Conservation (phyloP, 2,329 filamentous ascomycete genomes). For the Saccharata proteae region DNA sequence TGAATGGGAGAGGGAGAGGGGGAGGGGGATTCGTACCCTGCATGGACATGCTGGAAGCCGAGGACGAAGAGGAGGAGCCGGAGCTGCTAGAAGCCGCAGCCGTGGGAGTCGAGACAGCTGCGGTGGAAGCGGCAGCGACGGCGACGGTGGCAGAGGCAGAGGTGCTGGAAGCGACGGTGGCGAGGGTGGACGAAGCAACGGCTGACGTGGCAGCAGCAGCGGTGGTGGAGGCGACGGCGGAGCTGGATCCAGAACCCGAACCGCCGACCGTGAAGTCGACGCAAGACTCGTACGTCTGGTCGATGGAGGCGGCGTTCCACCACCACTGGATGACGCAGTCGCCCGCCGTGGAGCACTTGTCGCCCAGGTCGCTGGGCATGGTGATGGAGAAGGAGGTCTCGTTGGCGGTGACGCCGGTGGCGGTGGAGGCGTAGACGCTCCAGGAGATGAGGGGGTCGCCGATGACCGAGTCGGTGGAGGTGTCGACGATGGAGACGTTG, state of each 20-base stretch:
- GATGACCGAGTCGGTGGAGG: constrained; percentile 39
- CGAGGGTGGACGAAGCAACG: constrained; percentile 2
- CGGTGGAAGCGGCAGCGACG: constrained; percentile 1
- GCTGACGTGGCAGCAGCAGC: constrained; percentile 3
- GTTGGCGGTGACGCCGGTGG: constrained; percentile 28
- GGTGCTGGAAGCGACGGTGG: constrained; percentile 4
- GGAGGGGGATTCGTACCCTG: not conserved
- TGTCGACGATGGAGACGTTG: constrained; percentile 49
- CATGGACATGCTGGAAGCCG: not conserved
- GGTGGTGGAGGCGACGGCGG: constrained; percentile 2
- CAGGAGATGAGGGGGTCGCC: constrained; percentile 43
- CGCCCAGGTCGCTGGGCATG: constrained; percentile 38
- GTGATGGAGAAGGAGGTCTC: constrained; percentile 42
- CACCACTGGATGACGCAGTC: constrained; percentile 49
- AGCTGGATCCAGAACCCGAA: constrained; percentile 16
- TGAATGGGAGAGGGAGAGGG: not conserved
- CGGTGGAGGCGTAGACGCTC: constrained; percentile 41
- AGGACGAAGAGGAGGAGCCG: not conserved
- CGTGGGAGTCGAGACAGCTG: constrained; percentile 2
- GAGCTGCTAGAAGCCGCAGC: not conserved
- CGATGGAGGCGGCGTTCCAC: constrained; percentile 43
- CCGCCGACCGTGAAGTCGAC: constrained; percentile 43
- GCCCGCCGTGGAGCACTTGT: constrained; percentile 36
- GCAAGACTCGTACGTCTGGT: constrained; percentile 53
- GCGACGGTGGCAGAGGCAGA: constrained; percentile 3